Evolutionary conservation across 805 yeast species (phyloP), one percentile per base, ranked within the genome.

Genomic region (Debaryomyces castellii): DNA sequence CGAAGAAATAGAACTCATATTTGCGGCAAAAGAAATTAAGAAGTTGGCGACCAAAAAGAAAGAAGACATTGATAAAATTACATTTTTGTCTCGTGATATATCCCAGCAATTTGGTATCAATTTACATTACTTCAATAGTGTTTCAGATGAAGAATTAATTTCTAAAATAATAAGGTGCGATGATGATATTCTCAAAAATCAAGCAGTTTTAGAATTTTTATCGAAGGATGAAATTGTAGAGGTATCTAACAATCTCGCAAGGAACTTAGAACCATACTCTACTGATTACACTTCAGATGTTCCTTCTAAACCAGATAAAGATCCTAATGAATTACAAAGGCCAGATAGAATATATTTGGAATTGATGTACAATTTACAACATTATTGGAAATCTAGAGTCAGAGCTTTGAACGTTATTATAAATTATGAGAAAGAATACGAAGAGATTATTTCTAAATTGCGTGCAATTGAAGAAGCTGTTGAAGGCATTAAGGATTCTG

Each of bases 81-180:
- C 83, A 0, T 81, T 85, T 53, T 69, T 87, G 52, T 74, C 91
- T 0, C 72, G 90, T 49, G 94, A 87, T 51, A 57, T 84, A 16
- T 83, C 88, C 1, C 94, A 87, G 55, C 91, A 86, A 57, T 85
- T 87, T 64, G 89, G 89, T 34, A 87, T 87, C 54, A 87, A 87
- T 57, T 69, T 87, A 45, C 91, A 87, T 55, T 72, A 78, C 57
- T 86, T 79, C 60, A 77, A 81, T 16, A 63, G 64, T 24, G 57
- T 76, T 27, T 57, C 77, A 3, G 89, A 78, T 36, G 79, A 73
- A 21, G 82, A 80, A 35, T 69, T 87, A 47, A 71, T 84, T 2
- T 43, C 51, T 3, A 78, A 76, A 56, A 80, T 86, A 2, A 69
- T 87, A 46, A 58, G 67, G 27, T 87, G 95, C 68, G 89, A 84